Base-by-base conservation (phyloP, 805 yeast species). In the Candida berthetii region DNA sequence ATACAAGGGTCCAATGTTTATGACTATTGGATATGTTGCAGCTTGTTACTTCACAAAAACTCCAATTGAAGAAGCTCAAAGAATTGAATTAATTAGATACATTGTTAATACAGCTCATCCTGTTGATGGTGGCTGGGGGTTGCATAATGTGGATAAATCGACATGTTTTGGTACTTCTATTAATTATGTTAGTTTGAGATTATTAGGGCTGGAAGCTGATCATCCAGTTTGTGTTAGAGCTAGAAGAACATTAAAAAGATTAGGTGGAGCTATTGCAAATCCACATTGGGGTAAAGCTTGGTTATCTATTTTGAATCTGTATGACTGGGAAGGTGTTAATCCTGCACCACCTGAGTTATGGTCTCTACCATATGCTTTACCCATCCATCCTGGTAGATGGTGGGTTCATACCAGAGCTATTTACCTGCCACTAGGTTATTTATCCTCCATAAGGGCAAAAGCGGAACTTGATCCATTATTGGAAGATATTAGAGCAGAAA, bases 101-200 rank as follows among this genome's bases (percentile, higher is more conserved):
- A 64, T 93, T 15, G 86, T 88, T n/a, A 93, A 93, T 58, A 76
- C 87, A 0, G 82, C 97, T 0, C 96, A 93, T 58, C 97, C 97
- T 0, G 96, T 90, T 1, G 99, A 93, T 61, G 99, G 99, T n/a
- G 99, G 99, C 2, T 93, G 99, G 99, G 99, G 99, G 0, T 69
- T 93, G 31, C 97, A 93, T 59, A 78, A 89, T 4, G 80, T 78
- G 39, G 99, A 93, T 58, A 93, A 91, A 59, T 81, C 93, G 8
- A 93, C 99, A 0, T 93, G 93, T 50, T 90, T 90, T 60, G 99
- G 99, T 5, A 93, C 99, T 2, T 71, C 86, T 0, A 73, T 93
- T 50, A 90, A 89, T 61, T 93, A 93, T 60, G 82, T 91, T 7
- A 66, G 68, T n/a, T 67, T 93, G 45, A 72, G 99, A 47, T 61